These are phyloP conservation scores for Hypoxylon fuscum DNA, from an alignment of 495 filamentous ascomycete species.

Conservation along the genomic window DNA sequence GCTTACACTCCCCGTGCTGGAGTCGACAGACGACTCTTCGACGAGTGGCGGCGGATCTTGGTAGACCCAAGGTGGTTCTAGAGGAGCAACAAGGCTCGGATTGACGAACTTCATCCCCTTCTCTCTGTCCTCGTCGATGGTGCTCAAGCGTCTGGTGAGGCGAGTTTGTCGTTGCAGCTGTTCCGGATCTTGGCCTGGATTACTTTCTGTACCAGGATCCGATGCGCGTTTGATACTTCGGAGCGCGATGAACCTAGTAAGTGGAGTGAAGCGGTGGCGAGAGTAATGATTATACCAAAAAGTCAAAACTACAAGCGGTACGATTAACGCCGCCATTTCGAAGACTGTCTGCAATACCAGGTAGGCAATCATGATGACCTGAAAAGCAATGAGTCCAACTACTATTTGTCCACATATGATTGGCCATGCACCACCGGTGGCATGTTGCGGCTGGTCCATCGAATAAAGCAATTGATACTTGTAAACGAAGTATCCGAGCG, in stretches of 20 bases:
- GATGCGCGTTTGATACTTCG: conserved; percentile 68
- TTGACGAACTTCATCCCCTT: conserved; percentile 74
- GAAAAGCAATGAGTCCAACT: conserved; percentile 84
- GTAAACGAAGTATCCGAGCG: conserved; percentile 90
- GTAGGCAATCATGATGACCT: conserved; percentile 88
- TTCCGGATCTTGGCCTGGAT: conserved; percentile 59
- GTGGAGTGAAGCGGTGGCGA: conserved; percentile 75
- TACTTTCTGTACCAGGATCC: conserved; percentile 41
- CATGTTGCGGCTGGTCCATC: conserved; percentile 97
- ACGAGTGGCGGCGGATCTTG: conserved; percentile 55
- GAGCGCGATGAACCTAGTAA: conserved; percentile 92
- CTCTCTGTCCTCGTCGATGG: conserved; percentile 73
- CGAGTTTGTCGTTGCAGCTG: conserved; percentile 45
- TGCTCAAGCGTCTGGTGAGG: conserved; percentile 53
- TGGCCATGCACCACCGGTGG: conserved; percentile 91
- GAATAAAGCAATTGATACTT: conserved; percentile 98
- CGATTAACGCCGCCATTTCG: conserved; percentile 72
- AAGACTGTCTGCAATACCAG: conserved; percentile 79
- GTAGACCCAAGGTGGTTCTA: conserved; percentile 64
- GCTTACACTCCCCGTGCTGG: conserved; percentile 18
- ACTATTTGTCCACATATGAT: conserved; percentile 93
- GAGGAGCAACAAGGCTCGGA: conserved; percentile 72
- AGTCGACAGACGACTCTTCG: conserved; percentile 26
- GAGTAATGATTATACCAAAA: conserved; percentile 88
- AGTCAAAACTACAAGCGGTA: conserved; percentile 78